A percentile compares a stretch with the other conserved stretches of the same genome.
Conservation (phyloP, 192 early-diverging fungal species). For the Coemansia sp. region DNA sequence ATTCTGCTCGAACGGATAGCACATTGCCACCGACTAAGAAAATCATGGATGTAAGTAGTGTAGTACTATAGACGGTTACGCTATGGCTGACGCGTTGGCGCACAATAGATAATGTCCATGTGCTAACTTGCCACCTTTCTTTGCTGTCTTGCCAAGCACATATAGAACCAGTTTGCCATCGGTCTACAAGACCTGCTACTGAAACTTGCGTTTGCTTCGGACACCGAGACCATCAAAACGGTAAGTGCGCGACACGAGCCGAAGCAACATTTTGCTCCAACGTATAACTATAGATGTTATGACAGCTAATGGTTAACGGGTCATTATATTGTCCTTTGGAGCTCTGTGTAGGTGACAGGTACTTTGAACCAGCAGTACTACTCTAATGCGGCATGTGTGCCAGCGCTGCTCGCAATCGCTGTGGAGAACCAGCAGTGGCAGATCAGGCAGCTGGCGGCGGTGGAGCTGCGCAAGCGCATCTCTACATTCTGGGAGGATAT, state of each 20-base stretch:
- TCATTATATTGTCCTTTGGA: background rate
- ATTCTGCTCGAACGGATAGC: background rate
- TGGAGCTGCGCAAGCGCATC: slow-evolving; percentile 86
- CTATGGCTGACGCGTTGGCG: background rate
- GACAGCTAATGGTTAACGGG: background rate
- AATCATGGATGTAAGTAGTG: slow-evolving; percentile 14
- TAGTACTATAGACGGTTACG: background rate
- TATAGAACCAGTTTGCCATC: slow-evolving; percentile 59
- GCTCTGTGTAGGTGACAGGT: slow-evolving; percentile 55
- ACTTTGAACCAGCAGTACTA: slow-evolving; percentile 77
- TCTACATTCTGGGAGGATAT: slow-evolving; percentile 75
- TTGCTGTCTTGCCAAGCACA: background rate
- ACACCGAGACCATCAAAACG: slow-evolving; percentile 59
- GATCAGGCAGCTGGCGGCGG: slow-evolving; percentile 84
- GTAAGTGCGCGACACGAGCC: slow-evolving; percentile 11
- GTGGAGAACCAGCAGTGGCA: slow-evolving; percentile 61
- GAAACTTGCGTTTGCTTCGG: slow-evolving; percentile 55
- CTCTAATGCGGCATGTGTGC: slow-evolving; percentile 68
- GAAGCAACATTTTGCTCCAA: background rate
- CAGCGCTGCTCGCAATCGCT: slow-evolving; percentile 77
- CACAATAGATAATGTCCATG: background rate
- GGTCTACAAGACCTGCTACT: slow-evolving; percentile 60
- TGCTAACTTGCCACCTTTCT: background rate
- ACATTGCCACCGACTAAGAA: background rate
- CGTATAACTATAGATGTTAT: background rate